Base-by-base conservation (phyloP, 441 rosid genomes). In the Populus hybrid region DNA sequence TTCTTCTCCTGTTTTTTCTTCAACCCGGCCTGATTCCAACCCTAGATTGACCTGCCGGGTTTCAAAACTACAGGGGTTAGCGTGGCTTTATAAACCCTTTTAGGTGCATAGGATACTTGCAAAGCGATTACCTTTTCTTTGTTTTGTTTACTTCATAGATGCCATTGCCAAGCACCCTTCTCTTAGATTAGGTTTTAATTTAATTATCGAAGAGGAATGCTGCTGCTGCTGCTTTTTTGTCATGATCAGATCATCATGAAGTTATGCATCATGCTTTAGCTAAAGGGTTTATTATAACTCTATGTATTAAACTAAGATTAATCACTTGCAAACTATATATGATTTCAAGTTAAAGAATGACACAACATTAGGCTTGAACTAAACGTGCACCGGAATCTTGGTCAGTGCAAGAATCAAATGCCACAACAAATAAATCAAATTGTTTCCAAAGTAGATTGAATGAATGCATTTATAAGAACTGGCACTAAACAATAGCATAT, bases 151-250 rank as follows among this genome's bases (percentile, higher is more conserved):
- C 53, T 50, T 79, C 79, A 57, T 80, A 72, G 74, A 50, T 42
- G 53, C 19, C 5, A 46, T 14, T 46, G 19, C 57, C 57, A 46
- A 46, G 2, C 61, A 69, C 63, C 79, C 76, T 78, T 42, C 69
- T 76, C 72, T 6, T 38, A 40, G 81, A 72, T 83, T 78, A 85
- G 84, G 86, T 85, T 82, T 81, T 26, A 3, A 50, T 24, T 34
- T 42, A 11, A 42, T 35, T 66, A 76, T 32, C 63, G 14, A 70
- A 7, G 5, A 42, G 34, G 64, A 69, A 76, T 71, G 79, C 50
- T 70, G 59, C 57, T 66, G 65, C 6, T 28, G 1, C 70, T 59
- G 40, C 78, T 30, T 71, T 74, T 69, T 69, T 57, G 23, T 57
- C 59, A 67, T 28, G 1, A 28, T 65, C 24, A 65, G 28, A 5